Conservation (phyloP, 148 eudicot species). For the Simmondsia chinensis region DNA sequence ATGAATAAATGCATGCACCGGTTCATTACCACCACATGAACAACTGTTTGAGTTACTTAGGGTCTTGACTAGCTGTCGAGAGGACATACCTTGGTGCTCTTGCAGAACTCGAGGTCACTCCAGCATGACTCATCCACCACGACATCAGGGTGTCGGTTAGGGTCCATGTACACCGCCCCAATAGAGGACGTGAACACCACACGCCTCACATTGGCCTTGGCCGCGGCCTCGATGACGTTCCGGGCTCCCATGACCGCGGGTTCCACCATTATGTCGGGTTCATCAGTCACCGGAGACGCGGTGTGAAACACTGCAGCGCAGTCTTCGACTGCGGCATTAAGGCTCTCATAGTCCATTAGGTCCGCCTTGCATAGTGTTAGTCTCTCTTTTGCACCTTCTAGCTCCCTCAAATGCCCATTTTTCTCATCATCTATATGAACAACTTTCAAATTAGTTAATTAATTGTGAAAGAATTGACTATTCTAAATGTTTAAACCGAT, state of each 20-base stretch:
- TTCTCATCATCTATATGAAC: constrained; percentile 66
- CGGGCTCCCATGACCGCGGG: constrained; percentile 85
- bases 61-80: no score
- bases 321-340: constrained; percentile 64
- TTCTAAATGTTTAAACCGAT: no score
- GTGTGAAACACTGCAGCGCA: constrained; percentile 94
- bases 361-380: constrained; percentile 67
- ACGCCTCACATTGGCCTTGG: constrained; percentile 71
- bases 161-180: constrained; percentile 93
- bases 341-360: constrained; percentile 69
- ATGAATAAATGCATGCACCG: no score
- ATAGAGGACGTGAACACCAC: constrained; percentile 92
- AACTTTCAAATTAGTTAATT: no score
- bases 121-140: constrained; percentile 88
- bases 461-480: no score
- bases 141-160: constrained; percentile 56
- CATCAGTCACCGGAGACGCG: constrained; percentile 92
- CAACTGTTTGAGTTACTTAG: no score
- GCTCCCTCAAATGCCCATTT: constrained; percentile 67
- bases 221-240: constrained; percentile 71
- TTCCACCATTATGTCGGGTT: constrained; percentile 98
- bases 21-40: no score
- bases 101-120: constrained; percentile 98
- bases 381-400: constrained; percentile 87
- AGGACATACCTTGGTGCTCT: constrained; percentile 61